Evolutionary conservation across 495 filamentous ascomycete genomes (phyloP), one percentile per base, ranked within the genome.

Genomic region (Aspergillus egyptiacus): DNA sequence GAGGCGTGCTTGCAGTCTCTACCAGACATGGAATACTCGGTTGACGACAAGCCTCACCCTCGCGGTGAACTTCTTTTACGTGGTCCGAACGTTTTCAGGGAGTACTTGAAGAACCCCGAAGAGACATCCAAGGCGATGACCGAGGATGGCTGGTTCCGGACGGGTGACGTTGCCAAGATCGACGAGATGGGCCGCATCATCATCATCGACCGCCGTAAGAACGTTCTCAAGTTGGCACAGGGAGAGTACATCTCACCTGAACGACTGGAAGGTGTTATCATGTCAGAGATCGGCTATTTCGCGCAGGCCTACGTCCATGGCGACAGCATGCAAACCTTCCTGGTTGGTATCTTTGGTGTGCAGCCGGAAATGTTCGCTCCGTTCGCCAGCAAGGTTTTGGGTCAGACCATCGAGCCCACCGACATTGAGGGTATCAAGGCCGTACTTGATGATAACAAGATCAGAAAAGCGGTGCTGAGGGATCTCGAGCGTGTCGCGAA

Each of bases 161-260:
- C 93, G 1, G 93, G 93, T 17, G 93, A 98, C 59, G 91, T 98
- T 36, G 85, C 79, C 59, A 76, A 78, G 14, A 72, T 98, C 22
- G 93, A 98, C 63, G 80, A 80, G 42, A 67, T 85, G 58, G 93
- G 93, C 48, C 87, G 94, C 47, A 86, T 97, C 71, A 81, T 79
- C 57, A 91, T 98, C 67, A 84, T 98, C 58, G 93, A 98, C 68
- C 89, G 93, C 54, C 84, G 89, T 59, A 98, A 98, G 84, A 97
- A 98, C 67, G 87, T 97, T 13, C 83, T 98, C 61, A 98, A 98
- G 78, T 79, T 98, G 34, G 86, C 93, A 0, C 93, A 98, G 65
- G 93, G 93, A 64, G 93, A 98, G 73, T 98, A 98, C 66, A 87
- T 98, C 57, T 96, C 90, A 23, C 93, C 93, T 19, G 93, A 98